Evolutionary conservation across 1,139 yeast species (phyloP).

Genomic region (Blastobotrys buckinghamii): DNA sequence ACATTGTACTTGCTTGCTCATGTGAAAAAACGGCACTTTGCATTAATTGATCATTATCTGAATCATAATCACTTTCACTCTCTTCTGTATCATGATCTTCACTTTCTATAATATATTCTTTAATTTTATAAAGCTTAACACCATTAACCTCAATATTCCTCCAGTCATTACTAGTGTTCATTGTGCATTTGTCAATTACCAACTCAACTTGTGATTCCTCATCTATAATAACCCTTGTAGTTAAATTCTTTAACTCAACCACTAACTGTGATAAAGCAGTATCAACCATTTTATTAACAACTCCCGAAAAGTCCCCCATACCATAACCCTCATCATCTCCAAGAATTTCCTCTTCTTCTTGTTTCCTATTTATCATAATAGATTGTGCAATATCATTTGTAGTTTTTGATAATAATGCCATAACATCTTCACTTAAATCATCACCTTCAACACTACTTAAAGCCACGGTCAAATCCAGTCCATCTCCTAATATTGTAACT

Average conservation of each 20-base stretch:
- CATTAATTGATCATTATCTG: conserved; percentile 40
- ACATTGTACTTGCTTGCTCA: conserved; percentile 65
- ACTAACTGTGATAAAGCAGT: conserved; percentile 60
- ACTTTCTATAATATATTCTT: conserved; percentile 5
- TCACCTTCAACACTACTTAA: conserved; percentile 22
- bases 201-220: conserved; percentile 40
- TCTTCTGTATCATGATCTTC: conserved; percentile 10
- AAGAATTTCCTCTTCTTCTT: conserved; percentile 24
- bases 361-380: conserved; percentile 18
- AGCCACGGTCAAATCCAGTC: conserved; percentile 53
- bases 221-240: conserved; percentile 48
- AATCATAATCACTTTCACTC: conserved; percentile 34
- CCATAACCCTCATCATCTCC: conserved; percentile 27
- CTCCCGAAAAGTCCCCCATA: conserved; percentile 41
- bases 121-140: background rate
- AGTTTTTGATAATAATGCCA: conserved; percentile 60
- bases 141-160: conserved; percentile 3
- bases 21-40: conserved; percentile 64
- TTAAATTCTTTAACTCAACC: conserved; percentile 42
- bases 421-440: conserved; percentile 28
- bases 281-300: conserved; percentile 61
- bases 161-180: conserved; percentile 30
- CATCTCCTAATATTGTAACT: conserved; percentile 53
- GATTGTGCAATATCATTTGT: conserved; percentile 39
- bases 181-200: conserved; percentile 37